These are phyloP conservation scores for Ceratobasidium sp. DNA, from an alignment of 1,284 basidiomycete species.

Conservation along the genomic window DNA sequence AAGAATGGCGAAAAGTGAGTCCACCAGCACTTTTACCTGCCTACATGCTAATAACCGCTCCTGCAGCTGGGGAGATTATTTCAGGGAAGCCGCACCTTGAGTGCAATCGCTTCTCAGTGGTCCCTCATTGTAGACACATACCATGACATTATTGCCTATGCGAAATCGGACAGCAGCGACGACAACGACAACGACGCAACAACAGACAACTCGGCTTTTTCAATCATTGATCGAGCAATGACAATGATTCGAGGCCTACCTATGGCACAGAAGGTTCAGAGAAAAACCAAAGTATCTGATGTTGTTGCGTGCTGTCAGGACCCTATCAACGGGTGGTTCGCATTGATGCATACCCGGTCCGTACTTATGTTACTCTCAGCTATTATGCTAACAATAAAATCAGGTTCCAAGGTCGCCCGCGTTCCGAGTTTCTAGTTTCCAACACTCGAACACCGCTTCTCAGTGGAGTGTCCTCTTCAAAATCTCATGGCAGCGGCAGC, in stretches of 20 bases:
- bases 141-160: background rate
- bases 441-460: background rate
- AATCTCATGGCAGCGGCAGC: background rate
- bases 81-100: background rate
- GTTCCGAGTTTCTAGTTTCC: background rate
- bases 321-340: background rate
- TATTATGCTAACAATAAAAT: background rate
- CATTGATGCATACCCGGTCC: background rate
- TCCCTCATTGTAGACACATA: background rate
- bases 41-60: background rate
- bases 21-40: background rate
- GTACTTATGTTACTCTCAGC: background rate
- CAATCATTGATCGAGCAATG: background rate
- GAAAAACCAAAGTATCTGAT: background rate
- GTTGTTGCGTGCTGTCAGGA: background rate
- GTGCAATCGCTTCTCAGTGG: background rate
- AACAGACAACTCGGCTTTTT: background rate
- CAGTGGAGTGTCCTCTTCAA: background rate
- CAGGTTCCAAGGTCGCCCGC: background rate
- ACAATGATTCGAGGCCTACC: background rate
- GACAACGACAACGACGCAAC: background rate
- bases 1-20: background rate
- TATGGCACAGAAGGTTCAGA: background rate
- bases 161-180: background rate
- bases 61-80: background rate